phyloP scores from a whole-genome alignment of 345 rosid genomes.

The Brassica incana region DNA sequence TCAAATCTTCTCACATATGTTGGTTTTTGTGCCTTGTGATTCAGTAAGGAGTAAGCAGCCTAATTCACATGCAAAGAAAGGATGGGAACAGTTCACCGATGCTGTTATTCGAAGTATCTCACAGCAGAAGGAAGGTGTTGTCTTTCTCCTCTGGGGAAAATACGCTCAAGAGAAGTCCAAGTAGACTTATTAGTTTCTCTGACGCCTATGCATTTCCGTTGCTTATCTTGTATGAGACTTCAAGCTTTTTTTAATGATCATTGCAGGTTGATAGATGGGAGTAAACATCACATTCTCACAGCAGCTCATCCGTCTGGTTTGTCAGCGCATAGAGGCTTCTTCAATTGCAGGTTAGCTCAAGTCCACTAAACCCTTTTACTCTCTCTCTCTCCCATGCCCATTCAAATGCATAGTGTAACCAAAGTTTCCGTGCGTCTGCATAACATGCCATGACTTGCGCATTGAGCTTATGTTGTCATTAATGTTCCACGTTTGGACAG shows the following conservation, averaged over 20 bases:
- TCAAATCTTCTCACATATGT: neutral
- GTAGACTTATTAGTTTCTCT: constrained; percentile 38
- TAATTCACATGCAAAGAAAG: constrained; percentile 94
- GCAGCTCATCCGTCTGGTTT: constrained; percentile 99
- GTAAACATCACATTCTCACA: constrained; percentile 85
- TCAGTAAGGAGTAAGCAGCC: constrained; percentile 86
- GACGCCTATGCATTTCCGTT: constrained; percentile 1
- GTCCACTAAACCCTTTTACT: neutral
- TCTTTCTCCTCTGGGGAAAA: constrained; percentile 95
- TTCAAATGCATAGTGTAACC: constrained; percentile 1
- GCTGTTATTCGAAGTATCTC: constrained; percentile 81
- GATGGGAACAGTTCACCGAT: constrained; percentile 98
- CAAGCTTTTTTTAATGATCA: constrained; percentile 7
- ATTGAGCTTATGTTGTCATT: constrained; percentile 1
- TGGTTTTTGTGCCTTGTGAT: constrained; percentile 13
- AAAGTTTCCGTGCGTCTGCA: constrained; percentile 16
- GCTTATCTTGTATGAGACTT: constrained; percentile 7
- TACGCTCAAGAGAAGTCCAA: constrained; percentile 87
- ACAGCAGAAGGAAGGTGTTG: constrained; percentile 81
- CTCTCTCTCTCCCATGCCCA: neutral
- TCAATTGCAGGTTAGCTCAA: constrained; percentile 86
- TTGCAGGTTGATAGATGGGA: constrained; percentile 79
- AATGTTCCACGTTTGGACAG: constrained; percentile 41
- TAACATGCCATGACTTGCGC: neutral
- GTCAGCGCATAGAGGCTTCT: constrained; percentile 94